A percentile compares a stretch with the other conserved stretches of the same genome.
These are phyloP conservation scores for Rugonectria rugulosa DNA, from an alignment of 2,329 filamentous ascomycete genomes.

Conservation along the genomic window DNA sequence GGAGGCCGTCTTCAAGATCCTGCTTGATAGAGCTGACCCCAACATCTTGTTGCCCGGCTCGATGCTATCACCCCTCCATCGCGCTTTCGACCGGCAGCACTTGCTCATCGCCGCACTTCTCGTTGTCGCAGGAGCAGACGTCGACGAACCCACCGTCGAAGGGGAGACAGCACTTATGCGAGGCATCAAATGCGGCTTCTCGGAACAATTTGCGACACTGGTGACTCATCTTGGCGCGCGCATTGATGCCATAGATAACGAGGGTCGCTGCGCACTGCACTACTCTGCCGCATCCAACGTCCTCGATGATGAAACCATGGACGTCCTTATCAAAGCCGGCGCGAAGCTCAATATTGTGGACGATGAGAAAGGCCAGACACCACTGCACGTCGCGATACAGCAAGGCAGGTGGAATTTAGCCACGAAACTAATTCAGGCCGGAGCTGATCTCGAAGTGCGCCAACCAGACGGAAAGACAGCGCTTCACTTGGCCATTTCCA, in stretches of 20 bases:
- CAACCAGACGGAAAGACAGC: conserved; percentile 38
- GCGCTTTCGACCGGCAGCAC: conserved; percentile 37
- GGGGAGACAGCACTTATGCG: conserved; percentile 38
- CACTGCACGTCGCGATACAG: conserved; percentile 36
- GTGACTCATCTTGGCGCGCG: conserved; percentile 35
- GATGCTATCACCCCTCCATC: conserved; percentile 38
- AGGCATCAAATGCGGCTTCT: conserved; percentile 39
- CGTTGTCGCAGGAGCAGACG: conserved; percentile 38
- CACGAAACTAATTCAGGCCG: conserved; percentile 36
- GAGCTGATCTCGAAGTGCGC: conserved; percentile 36
- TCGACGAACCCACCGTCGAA: conserved; percentile 38
- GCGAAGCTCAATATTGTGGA: conserved; percentile 34
- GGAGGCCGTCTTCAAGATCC: conserved; percentile 35
- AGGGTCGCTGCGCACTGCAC: conserved; percentile 37
- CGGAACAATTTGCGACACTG: conserved; percentile 39
- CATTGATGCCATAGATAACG: conserved; percentile 35
- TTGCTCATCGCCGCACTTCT: conserved; percentile 39
- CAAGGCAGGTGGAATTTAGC: conserved; percentile 34
- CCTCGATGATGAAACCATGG: conserved; percentile 38
- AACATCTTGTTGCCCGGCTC: conserved; percentile 38
- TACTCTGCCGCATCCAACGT: conserved; percentile 39
- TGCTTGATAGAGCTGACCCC: conserved; percentile 35
- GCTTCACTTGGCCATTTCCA: conserved; percentile 36
- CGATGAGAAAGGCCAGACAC: conserved; percentile 37
- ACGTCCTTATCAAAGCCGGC: conserved; percentile 32